Base-by-base conservation (phyloP, 805 yeast species). In the Lachancea kluyveri region DNA sequence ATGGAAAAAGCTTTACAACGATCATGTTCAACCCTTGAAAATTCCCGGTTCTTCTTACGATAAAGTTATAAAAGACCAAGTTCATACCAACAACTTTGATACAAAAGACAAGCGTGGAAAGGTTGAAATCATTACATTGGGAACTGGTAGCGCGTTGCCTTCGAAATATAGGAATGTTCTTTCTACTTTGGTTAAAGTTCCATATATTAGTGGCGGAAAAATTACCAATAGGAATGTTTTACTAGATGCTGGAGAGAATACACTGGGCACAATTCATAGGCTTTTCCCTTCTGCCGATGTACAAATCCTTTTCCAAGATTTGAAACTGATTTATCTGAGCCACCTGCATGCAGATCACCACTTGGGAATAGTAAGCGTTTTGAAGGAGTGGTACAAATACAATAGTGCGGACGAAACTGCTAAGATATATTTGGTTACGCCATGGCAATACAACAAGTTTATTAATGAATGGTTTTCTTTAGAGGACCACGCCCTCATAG, bases 311-410 rank as follows among this genome's bases (percentile, higher is more conserved):
- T 65, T 88, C 40, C 42, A 59, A 24, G 94, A 88, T 46, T 58
- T 88, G 36, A 62, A 70, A 19, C 36, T 84, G 33, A 62, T 90
- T 13, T 83, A 74, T 48, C 62, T 92, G 33, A 81, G 94, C 45
- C 99, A 92, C 64, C 64, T 90, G 46, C 99, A 92, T 58, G 98
- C 97, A 0, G 99, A 92, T 54, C 99, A 92, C 54, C 96, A 90
- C 56, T 61, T 92, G 24, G 99, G 99, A 0, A 65, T 83, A 4
- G 60, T 81, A 6, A 70, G 85, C 4, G 55, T 92, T 3, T 64
- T 92, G 17, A 64, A 67, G 22, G 75, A 74, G 41, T 88, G 96
- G 94, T 50, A 57, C 28, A 36, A 47, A n/a, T 46, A 54, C 36
- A 65, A 71, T 36, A 50, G 57, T 19, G 52, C 60, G 9, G 64